These are phyloP conservation scores for Ampelomyces quisqualis DNA, from an alignment of 2,329 filamentous ascomycete species.

Conservation along the genomic window DNA sequence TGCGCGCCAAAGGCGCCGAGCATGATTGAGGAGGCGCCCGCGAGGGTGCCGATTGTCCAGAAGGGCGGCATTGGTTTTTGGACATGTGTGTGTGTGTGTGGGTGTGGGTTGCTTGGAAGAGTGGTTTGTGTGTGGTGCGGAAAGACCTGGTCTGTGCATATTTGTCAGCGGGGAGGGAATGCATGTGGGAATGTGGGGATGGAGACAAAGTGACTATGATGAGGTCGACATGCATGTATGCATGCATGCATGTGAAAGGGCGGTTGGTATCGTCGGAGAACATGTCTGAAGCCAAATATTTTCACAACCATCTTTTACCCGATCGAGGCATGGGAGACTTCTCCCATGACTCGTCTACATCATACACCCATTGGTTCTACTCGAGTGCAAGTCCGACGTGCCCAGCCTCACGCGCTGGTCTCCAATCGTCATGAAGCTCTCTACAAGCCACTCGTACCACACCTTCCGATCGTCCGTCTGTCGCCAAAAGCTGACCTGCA, in stretches of 20 bases:
- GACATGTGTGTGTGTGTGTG: neutral
- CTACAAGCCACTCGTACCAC: constrained; percentile 98
- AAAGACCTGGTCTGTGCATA: constrained; percentile 1
- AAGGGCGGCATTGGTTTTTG: constrained; percentile 46
- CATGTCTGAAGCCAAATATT: too few relatives aligned
- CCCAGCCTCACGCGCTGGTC: constrained; percentile 66
- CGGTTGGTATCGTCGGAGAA: too few relatives aligned
- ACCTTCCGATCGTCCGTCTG: constrained; percentile 94
- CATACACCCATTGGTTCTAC: constrained; percentile 43
- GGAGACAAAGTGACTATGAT: neutral
- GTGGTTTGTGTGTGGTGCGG: neutral
- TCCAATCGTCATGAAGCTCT: constrained; percentile 70
- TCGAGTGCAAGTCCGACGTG: constrained; percentile 45
- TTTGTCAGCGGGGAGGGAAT: neutral
- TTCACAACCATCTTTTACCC: too few relatives aligned
- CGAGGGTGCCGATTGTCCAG: constrained; percentile 64
- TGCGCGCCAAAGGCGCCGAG: constrained; percentile 69
- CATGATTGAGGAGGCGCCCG: constrained; percentile 61
- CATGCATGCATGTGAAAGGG: too few relatives aligned
- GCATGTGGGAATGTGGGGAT: neutral
- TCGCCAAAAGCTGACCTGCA: constrained; percentile 92
- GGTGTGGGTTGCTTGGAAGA: neutral
- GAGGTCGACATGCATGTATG: too few relatives aligned
- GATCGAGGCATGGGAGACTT: too few relatives aligned
- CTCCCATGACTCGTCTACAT: too few relatives aligned